Base-by-base conservation (phyloP, 352 stramenopile genomes). In the Pythium scleroteichum region DNA sequence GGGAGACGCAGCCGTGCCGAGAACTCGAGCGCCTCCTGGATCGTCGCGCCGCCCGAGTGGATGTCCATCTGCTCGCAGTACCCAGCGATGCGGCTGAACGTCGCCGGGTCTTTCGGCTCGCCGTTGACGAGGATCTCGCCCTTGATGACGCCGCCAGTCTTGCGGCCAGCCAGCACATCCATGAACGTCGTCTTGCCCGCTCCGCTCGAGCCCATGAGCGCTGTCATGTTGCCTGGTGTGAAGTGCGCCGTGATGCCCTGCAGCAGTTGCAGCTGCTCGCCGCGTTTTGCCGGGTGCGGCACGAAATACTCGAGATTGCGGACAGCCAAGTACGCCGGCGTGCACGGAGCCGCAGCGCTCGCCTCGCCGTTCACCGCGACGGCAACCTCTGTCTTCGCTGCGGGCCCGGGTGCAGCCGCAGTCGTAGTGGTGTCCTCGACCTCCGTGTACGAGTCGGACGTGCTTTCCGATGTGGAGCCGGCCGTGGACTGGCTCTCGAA, bases 121-220 rank as follows among this genome's bases (percentile, higher is more conserved):
- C 62, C 62, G 33, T 69, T 69, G 1, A 69, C 39, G 14, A 77
- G 26, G 6, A 91, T 76, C 1, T 88, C 46, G 17, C 85, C 85
- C 2, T 59, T 54, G 46, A 86, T 73, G 9, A 49, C 61, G 17
- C 92, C 91, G 19, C 73, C 78, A n/a, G 73, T 90, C 69, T 97
- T 98, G 44, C 92, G 74, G 22, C 92, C 68, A 1, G 91, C 85
- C 40, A 98, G 81, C 5, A 97, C 90, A 75, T 98, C 90, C 62
- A 96, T 87, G 10, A 98, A 74, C 2, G 92, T 98, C 6, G 90
- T 96, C 70, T 98, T 97, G 3, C 90, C 87, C 22, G 83, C 77
- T 38, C 81, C 79, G 26, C 42, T 67, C 0, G 68, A 63, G 23
- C 78, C 78, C 66, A 85, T 84, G 13, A 88, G 40, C 4, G 76